Base-by-base conservation (phyloP, 1,284 basidiomycete genomes). In the Ganoderma sp. region DNA sequence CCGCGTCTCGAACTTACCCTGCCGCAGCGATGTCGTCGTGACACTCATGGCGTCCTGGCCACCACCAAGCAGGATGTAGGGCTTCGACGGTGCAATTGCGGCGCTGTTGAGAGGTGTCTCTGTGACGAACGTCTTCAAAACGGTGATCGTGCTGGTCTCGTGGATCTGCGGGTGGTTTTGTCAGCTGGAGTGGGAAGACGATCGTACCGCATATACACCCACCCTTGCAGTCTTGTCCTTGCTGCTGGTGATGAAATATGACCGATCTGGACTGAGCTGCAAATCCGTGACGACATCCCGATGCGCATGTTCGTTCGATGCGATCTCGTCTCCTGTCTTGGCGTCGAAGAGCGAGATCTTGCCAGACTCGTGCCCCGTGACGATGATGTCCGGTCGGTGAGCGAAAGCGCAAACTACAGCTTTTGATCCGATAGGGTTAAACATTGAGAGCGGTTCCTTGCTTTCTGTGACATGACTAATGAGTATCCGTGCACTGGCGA, bases 41-140 rank as follows among this genome's bases (percentile, higher is more conserved):
- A 99, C 97, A 77, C 85, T 92, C 96, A 97, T 98, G 10, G 97
- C 97, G 78, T 99, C 97, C 81, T 99, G 97, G 66, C 97, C 97
- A 81, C 97, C 97, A 64, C 98, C 98, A 52, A 98, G 84, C 42
- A 98, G 87, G 61, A 97, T 84, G 78, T 96, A 99, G 60, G 97
- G 97, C 77, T 90, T 88, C 65, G 87, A 85, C 3, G 94, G 94
- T 19, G 96, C 88, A 63, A 99, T 85, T 32, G 95, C 90, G 1
- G 97, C 96, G 73, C 94, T 96, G 83, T 99, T 99, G 71, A 99
- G 83, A 0, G 97, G 97, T 1, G 97, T 98, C 80, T 99, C 96
- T 6, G 97, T 97, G 17, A 89, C 81, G 81, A 87, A 99, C 4
- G 95, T 96, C 83, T 99, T 99, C 83, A 99, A 91, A 61, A 97